Base-by-base conservation (phyloP, 495 filamentous ascomycete species). In the Aspergillus coremiiformis region DNA sequence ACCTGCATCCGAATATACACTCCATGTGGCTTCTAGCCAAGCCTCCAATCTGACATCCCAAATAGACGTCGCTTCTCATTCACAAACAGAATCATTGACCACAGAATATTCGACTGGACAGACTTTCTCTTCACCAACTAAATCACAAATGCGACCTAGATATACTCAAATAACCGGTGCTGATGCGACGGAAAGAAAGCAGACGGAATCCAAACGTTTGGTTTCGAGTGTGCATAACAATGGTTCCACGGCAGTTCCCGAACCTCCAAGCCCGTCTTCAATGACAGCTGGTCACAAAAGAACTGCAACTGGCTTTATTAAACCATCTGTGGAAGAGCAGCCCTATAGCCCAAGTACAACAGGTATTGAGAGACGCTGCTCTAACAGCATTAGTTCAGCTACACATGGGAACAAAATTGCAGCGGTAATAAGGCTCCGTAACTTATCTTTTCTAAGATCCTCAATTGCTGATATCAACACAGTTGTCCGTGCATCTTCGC, bases 401-500 rank as follows among this genome's bases (percentile, higher is more conserved):
- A 77, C 81, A 4, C 68, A 77, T 45, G 75, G 77, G 33, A 85
- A 77, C 57, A 83, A 79, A 59, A 86, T 90, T 61, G 83, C 83
- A 63, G 87, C 90, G 78, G 87, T 89, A 79, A 61, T 67, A 70
- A 23, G 8, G 29, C 24, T 20, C 32, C 37, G 39, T 33, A 50
- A 26, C 22, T 54, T 11, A n/a, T 15, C 10, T 51, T 50, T 3
- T 29, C 43, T 11, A 11, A 27, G 10, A 49, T 11, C 42, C 45
- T 50, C 46, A 23, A 29, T 41, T 63, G 47, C 52, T 59, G 44
- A 69, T 51, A 49, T 46, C 51, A 56, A 47, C 50, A 35, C 60
- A 94, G 85, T 66, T 93, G 41, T 88, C 89, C 26, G 78, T 81
- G 32, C 82, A 89, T 60, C 77, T 96, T 21, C 83, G 82, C 54